These are phyloP conservation scores for Porodaedalea pini DNA, from an alignment of 1,284 basidiomycete species.

Conservation along the genomic window DNA sequence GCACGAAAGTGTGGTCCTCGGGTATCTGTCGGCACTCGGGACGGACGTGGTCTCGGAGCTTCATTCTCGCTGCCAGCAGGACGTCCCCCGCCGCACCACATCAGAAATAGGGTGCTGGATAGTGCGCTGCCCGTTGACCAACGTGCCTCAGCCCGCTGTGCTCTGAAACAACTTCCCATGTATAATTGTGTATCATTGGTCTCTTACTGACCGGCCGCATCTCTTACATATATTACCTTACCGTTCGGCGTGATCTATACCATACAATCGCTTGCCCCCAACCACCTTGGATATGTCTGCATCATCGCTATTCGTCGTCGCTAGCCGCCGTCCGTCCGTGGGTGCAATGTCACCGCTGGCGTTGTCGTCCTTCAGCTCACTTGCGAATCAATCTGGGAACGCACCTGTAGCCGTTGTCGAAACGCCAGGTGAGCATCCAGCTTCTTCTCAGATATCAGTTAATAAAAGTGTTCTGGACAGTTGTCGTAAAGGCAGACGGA, in stretches of 20 bases:
- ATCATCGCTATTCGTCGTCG: background rate
- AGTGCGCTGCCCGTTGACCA: background rate
- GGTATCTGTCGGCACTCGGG: background rate
- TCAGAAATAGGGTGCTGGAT: no score
- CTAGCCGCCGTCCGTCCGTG: constrained; percentile 7
- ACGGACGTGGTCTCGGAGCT: background rate
- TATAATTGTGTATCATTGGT: background rate
- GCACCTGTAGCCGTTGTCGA: constrained; percentile 13
- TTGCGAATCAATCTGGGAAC: background rate
- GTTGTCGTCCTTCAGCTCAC: background rate
- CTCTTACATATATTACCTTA: background rate
- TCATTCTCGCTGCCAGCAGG: background rate
- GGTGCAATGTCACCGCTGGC: background rate
- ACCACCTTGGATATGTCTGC: background rate
- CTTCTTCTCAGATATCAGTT: background rate
- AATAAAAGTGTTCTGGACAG: constrained; percentile 5
- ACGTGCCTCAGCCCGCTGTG: background rate
- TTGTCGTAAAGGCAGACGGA: constrained; percentile 12
- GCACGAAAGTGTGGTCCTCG: no score
- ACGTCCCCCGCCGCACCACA: background rate
- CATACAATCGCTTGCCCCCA: background rate
- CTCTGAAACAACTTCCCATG: background rate
- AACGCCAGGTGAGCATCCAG: constrained; percentile 21
- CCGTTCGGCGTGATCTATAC: background rate
- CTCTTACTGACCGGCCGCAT: constrained; percentile 7